Evolutionary conservation across 2,329 filamentous ascomycete genomes (phyloP).

Genomic region (Epichloe coenophiala): DNA sequence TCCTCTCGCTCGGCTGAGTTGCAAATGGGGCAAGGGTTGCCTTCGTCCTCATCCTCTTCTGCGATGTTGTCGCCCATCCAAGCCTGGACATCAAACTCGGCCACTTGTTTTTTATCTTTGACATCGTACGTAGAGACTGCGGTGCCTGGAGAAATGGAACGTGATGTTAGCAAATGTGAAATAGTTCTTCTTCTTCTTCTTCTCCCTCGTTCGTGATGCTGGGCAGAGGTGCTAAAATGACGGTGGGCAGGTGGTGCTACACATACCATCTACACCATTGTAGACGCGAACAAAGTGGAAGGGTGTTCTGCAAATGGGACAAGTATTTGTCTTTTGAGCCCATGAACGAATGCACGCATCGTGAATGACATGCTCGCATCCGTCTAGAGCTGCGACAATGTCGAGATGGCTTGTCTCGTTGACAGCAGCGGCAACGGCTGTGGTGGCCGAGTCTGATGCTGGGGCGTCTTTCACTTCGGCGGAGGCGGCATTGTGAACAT

Average conservation of each 20-base stretch:
- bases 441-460: slow-evolving; percentile 9
- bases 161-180: background rate
- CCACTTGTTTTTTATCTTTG: slow-evolving; percentile 76
- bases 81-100: slow-evolving; percentile 70
- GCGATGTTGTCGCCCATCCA: slow-evolving; percentile 61
- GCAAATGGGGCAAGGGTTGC: slow-evolving; percentile 72
- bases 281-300: slow-evolving; percentile 87
- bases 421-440: slow-evolving; percentile 5
- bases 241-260: too few relatives aligned
- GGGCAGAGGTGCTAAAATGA: background rate
- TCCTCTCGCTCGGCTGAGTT: slow-evolving; percentile 69
- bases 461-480: background rate
- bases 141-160: slow-evolving; percentile 28
- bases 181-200: background rate
- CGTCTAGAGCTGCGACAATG: slow-evolving; percentile 46
- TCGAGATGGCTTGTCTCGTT: slow-evolving; percentile 23
- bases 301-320: slow-evolving; percentile 83
- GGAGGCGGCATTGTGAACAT: slow-evolving; percentile 2
- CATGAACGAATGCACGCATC: slow-evolving; percentile 86
- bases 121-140: slow-evolving; percentile 48
- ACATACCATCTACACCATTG: slow-evolving; percentile 65
- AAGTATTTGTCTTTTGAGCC: slow-evolving; percentile 95
- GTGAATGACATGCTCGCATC: slow-evolving; percentile 86
- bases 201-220: background rate
- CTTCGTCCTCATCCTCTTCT: slow-evolving; percentile 49